These are phyloP conservation scores for Brasenia schreberi DNA, from an alignment of 164 flowering plant genomes.

Conservation along the genomic window DNA sequence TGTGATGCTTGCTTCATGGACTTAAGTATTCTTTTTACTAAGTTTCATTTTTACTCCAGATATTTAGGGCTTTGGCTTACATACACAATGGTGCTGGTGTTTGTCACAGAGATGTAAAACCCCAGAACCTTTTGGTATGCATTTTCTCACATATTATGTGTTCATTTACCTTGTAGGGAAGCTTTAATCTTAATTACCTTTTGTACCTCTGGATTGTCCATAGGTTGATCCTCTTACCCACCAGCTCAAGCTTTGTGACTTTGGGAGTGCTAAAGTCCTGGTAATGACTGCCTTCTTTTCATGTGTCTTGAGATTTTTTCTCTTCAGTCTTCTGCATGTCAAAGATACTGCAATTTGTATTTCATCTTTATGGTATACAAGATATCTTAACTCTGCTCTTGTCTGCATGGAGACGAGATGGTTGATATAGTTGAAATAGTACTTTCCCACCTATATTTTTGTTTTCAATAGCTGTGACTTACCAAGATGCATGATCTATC, in stretches of 20 bases:
- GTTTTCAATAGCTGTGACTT: too few relatives aligned
- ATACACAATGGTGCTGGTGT: conserved; percentile 54
- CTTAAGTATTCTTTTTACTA: not conserved
- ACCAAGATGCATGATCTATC: too few relatives aligned
- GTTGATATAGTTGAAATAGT: too few relatives aligned
- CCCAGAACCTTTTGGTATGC: conserved; percentile 86
- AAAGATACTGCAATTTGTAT: too few relatives aligned
- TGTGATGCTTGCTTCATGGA: not conserved
- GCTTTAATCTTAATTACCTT: not conserved
- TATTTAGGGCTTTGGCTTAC: conserved; percentile 86
- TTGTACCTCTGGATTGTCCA: conserved; percentile 1
- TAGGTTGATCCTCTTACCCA: conserved; percentile 92
- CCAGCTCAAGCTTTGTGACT: conserved; percentile 91
- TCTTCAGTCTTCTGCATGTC: not conserved
- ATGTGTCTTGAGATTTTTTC: not conserved
- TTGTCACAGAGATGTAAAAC: conserved; percentile 72
- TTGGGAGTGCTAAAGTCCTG: conserved; percentile 91
- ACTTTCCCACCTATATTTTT: too few relatives aligned
- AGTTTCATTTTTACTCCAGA: conserved; percentile 25
- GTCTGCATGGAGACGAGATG: too few relatives aligned
- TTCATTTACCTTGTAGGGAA: not conserved
- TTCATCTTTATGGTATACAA: too few relatives aligned
- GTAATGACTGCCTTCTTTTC: conserved; percentile 13
- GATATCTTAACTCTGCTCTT: too few relatives aligned
- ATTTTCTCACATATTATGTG: not conserved